These are phyloP conservation scores for Stephanodiscus minutulus DNA, from an alignment of 108 stramenopile species.

Conservation along the genomic window DNA sequence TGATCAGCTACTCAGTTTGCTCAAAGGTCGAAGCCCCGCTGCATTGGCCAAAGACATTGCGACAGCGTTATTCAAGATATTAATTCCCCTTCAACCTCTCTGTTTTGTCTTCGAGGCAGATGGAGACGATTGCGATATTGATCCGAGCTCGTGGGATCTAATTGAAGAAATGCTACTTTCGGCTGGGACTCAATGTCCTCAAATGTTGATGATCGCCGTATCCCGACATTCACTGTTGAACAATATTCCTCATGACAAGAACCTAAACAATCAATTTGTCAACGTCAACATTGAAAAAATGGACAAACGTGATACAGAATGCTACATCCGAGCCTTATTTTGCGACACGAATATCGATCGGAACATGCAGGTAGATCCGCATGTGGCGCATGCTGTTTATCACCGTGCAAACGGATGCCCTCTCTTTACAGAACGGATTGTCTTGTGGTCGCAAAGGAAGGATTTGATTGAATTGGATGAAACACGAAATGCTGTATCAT, in stretches of 20 bases:
- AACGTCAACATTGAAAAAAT: constrained; percentile 16
- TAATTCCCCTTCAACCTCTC: constrained; percentile 47
- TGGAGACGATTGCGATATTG: constrained; percentile 35
- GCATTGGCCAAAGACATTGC: constrained; percentile 35
- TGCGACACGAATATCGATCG: constrained; percentile 14
- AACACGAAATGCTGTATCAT: constrained; percentile 23
- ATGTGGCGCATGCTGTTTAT: constrained; percentile 23
- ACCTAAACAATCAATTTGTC: constrained; percentile 6
- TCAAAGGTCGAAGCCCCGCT: constrained; percentile 25
- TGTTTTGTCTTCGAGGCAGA: constrained; percentile 38
- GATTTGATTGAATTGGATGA: constrained; percentile 34
- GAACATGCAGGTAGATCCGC: constrained; percentile 19
- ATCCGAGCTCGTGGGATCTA: constrained; percentile 38
- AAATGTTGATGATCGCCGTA: constrained; percentile 27
- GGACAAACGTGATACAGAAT: constrained; percentile 20
- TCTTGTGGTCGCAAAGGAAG: constrained; percentile 39
- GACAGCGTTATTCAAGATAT: constrained; percentile 31
- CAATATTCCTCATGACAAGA: constrained; percentile 8
- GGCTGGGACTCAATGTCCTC: constrained; percentile 33
- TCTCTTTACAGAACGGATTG: constrained; percentile 28
- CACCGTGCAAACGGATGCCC: constrained; percentile 40
- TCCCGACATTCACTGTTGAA: constrained; percentile 18
- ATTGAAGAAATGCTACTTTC: constrained; percentile 35
- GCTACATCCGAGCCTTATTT: constrained; percentile 26
- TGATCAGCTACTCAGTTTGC: constrained; percentile 36